Evolutionary conservation across 192 early-diverging fungal genomes (phyloP).

Genomic region (Spizellomyces punctatus): DNA sequence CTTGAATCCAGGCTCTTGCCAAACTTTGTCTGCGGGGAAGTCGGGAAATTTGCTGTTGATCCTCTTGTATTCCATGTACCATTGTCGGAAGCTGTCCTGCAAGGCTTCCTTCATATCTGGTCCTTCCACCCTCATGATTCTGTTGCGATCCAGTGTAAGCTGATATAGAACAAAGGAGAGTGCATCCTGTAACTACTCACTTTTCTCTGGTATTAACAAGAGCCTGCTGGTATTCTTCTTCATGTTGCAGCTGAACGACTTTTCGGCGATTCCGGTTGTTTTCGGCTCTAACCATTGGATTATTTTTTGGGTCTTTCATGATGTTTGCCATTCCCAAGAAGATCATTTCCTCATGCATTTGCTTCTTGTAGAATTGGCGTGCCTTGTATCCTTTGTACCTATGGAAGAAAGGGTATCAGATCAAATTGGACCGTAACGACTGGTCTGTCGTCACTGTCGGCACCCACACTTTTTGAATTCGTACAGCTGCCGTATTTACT

Average conservation of each 20-base stretch:
- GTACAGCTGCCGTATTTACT: constrained; percentile 49
- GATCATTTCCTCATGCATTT: constrained; percentile 50
- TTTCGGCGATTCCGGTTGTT: constrained; percentile 54
- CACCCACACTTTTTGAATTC: constrained; percentile 56
- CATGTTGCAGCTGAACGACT: constrained; percentile 57
- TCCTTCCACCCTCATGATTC: constrained; percentile 61
- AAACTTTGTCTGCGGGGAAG: constrained; percentile 55
- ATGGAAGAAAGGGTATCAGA: neutral
- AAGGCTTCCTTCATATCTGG: constrained; percentile 66
- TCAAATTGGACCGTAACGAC: neutral
- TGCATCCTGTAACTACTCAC: constrained; percentile 32
- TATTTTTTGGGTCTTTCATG: constrained; percentile 38
- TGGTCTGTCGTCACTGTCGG: neutral
- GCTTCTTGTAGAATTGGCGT: constrained; percentile 39
- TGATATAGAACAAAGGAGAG: neutral
- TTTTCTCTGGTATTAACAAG: constrained; percentile 64
- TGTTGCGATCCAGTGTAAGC: constrained; percentile 4
- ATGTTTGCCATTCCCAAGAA: constrained; percentile 54
- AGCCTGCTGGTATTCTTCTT: constrained; percentile 64
- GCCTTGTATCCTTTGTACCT: constrained; percentile 56
- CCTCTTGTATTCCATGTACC: constrained; percentile 69
- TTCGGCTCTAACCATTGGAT: constrained; percentile 45
- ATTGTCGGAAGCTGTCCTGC: constrained; percentile 63
- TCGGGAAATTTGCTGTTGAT: constrained; percentile 63
- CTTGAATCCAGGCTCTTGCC: constrained; percentile 56